A percentile compares a stretch with the other conserved stretches of the same genome.
Evolutionary conservation across 768 basidiomycete genomes (phyloP).

Genomic region (Suillus bovinus): DNA sequence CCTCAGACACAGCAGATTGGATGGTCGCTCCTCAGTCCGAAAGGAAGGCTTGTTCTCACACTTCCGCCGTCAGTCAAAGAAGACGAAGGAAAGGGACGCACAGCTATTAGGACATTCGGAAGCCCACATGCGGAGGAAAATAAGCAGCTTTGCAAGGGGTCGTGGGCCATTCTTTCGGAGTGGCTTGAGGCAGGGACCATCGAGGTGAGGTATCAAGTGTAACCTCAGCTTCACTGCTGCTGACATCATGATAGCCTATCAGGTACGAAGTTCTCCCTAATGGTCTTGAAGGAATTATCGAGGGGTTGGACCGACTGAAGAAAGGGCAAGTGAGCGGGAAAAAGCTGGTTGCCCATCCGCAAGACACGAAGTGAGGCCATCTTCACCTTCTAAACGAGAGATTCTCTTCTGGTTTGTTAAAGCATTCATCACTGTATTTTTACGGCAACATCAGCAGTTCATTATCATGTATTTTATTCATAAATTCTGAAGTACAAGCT

Average conservation of each 20-base stretch:
- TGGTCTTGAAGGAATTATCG: conserved; percentile 40
- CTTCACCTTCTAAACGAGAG: background rate
- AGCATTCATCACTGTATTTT: background rate
- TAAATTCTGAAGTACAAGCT: background rate
- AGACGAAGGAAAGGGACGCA: conserved; percentile 21
- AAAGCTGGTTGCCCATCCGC: conserved; percentile 45
- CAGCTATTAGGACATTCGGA: conserved; percentile 24
- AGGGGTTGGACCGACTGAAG: conserved; percentile 38
- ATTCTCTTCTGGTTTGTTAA: background rate
- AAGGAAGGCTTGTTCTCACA: conserved; percentile 34
- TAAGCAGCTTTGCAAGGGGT: conserved; percentile 14
- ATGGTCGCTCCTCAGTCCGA: conserved; percentile 32
- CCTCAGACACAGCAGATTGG: conserved; percentile 37
- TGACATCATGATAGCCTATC: conserved; percentile 34
- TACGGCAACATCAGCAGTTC: no score
- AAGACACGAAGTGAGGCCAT: conserved; percentile 32
- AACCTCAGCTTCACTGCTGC: background rate
- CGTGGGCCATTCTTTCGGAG: conserved; percentile 22
- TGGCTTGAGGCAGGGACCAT: conserved; percentile 29
- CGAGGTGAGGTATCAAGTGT: conserved; percentile 22
- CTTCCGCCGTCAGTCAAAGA: conserved; percentile 25
- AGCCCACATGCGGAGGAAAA: conserved; percentile 23
- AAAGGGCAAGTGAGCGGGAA: conserved; percentile 40
- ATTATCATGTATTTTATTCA: no score
- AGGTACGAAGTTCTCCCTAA: conserved; percentile 41